Percentiles rank a stretch among this genome's conserved stretches.
These are phyloP conservation scores for Krasilnikovozyma curviuscula DNA, from an alignment of 768 basidiomycete genomes.

Conservation along the genomic window DNA sequence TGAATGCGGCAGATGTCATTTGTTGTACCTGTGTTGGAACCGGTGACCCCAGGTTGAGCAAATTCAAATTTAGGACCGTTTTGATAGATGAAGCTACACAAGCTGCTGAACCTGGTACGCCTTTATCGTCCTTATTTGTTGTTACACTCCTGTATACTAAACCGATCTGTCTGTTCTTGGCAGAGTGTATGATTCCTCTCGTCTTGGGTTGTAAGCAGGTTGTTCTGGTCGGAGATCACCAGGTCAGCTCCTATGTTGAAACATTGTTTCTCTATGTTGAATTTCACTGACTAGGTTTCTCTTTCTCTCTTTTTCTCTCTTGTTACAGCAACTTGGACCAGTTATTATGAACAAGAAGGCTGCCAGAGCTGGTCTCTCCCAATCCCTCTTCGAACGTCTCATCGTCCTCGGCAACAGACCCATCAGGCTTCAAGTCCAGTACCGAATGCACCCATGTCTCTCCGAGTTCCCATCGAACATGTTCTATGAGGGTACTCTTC, in stretches of 20 bases:
- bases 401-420: constrained; percentile 88
- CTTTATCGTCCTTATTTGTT: constrained; percentile 1
- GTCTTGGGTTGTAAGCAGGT: constrained; percentile 97
- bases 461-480: constrained; percentile 99
- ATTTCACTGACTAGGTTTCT: not conserved
- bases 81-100: constrained; percentile 98
- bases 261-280: not conserved
- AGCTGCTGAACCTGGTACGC: constrained; percentile 78
- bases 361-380: constrained; percentile 91
- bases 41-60: constrained; percentile 85
- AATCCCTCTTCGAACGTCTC: constrained; percentile 92
- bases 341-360: constrained; percentile 99
- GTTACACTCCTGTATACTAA: not conserved
- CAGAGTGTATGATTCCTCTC: constrained; percentile 98
- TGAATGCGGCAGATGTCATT: constrained; percentile 87
- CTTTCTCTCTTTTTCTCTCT: constrained; percentile 5
- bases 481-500: constrained; percentile 98
- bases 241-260: constrained; percentile 17
- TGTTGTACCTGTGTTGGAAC: constrained; percentile 97
- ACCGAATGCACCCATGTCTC: constrained; percentile 98
- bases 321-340: constrained; percentile 66
- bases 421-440: constrained; percentile 96
- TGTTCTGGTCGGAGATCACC: constrained; percentile 92
- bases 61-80: constrained; percentile 95
- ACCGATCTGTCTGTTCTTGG: not conserved